Evolutionary conservation across 495 filamentous ascomycete species (phyloP), one percentile per base, ranked within the genome.

Genomic region (Neurospora africana): DNA sequence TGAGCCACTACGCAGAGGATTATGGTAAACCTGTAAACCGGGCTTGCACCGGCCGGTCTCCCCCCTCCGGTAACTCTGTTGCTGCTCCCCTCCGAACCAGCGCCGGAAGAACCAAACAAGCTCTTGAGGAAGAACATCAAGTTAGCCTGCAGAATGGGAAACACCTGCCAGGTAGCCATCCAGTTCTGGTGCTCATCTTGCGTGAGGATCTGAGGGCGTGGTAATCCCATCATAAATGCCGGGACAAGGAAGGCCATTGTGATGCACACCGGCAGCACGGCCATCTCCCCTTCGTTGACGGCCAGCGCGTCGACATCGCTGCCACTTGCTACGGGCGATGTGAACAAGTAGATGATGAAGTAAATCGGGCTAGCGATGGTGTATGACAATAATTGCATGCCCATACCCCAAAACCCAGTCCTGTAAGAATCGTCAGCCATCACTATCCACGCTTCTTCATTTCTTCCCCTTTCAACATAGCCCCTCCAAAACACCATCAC

Each of bases 111-210:
- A 9, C 27, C 27, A 33, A 33, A 33, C 53, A 65, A 65, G 53
- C 53, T 35, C 53, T 77, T 78, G 78, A 84, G 73, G 78, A 78
- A 4, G 78, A 68, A 68, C 73, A 79, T 76, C 76, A 74, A 76
- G 21, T 81, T 69, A 13, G 81, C 37, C 0, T 82, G 88, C 78
- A 76, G 86, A 33, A 86, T 74, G 0, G 89, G 89, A 78, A 89
- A 91, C 0, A 82, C 79, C 72, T 90, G 87, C 88, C 89, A 90
- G 68, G 87, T 65, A 0, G 89, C 86, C 68, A 89, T 86, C 72
- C 84, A 82, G 38, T 80, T 79, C 70, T 90, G 89, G 74, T 90
- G 90, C 23, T 81, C 80, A 67, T 84, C 81, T 10, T 82, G 77
- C 6, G 76, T 76, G 23, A 88, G 76, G 4, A 82, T 19, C 1